Evolutionary conservation across 192 early-diverging fungal species (phyloP), one percentile per base, ranked within the genome.

Genomic region (Globomyces pollinis-pini): DNA sequence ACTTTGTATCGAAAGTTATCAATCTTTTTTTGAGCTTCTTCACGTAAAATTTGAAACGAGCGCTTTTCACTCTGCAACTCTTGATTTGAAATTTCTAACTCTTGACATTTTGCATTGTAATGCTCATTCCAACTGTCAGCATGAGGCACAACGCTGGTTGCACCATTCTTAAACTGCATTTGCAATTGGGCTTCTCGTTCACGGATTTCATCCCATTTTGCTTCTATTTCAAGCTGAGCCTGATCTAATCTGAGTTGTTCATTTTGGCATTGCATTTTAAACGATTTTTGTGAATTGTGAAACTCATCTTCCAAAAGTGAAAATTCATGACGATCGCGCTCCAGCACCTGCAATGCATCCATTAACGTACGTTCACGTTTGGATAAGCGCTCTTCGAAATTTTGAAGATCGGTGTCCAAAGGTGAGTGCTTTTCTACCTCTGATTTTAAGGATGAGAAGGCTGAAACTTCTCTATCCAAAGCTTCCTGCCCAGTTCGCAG

Each of bases 91-190:
- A 26, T 24, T 4, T 54, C 52, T 7, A 54, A 24, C 6, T 54
- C 52, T 39, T 54, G 52, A 15, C 52, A 54, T 15, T 54, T 54
- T 54, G 21, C 24, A 9, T 54, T 35, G 30, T 54, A 54, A 8
- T 54, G 18, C 38, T 12, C n/a, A 12, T 13, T n/a, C 38, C 38
- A 39, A n/a, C n/a, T n/a, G n/a, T n/a, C n/a, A n/a, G n/a, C n/a
- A n/a, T n/a, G n/a, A n/a, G n/a, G n/a, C n/a, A n/a, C n/a, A n/a
- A n/a, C n/a, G n/a, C n/a, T n/a, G n/a, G n/a, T n/a, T n/a, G n/a
- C n/a, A n/a, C n/a, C n/a, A n/a, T n/a, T n/a, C n/a, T n/a, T n/a
- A n/a, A n/a, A n/a, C n/a, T n/a, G n/a, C n/a, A n/a, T n/a, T n/a
- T n/a, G n/a, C n/a, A n/a, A n/a, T n/a, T n/a, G n/a, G n/a, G n/a